Evolutionary conservation across 2,329 filamentous ascomycete species (phyloP), one percentile per base, ranked within the genome.

Genomic region (Alternaria infectoria): DNA sequence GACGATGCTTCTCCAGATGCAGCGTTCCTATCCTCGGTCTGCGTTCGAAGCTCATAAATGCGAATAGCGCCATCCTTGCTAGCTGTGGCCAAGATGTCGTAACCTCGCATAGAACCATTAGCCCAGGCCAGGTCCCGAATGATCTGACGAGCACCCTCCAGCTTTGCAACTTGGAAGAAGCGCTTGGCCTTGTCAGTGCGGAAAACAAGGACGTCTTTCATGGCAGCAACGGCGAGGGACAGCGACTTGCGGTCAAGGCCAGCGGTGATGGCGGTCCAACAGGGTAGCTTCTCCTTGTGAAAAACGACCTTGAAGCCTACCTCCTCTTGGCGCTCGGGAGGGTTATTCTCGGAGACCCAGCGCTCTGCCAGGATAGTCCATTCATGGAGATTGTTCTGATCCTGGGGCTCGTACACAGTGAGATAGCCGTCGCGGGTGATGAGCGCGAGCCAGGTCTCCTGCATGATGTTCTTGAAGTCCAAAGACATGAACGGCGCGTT

Each of bases 61-160:
- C 95, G 87, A 44, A 97, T 89, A 71, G 89, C 90, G 4, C 96
- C 95, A 77, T 99, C 96, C 79, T 96, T 96, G 77, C 93, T 96
- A 3, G 93, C 95, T 6, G 94, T 96, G 4, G 95, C 96, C 71
- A 98, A 87, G 61, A 95, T 87, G 78, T 99, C 96, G 77, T 93
- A 95, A 1, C 95, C 95, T 43, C 94, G 85, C 72, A 96, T 93
- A 68, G 93, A 96, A 12, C 93, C 95, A 51, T 93, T 91, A 1
- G 95, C 93, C 96, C 96, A 99, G 3, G 93, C 90, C 2, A 97
- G 88, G 77, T 97, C 94, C 51, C 95, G 87, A 7, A 97, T 91
- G 43, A 98, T 85, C 1, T 90, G 89, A 8, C 88, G 86, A 71
- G 97, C 92, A 2, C 89, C 89, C 28, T 85, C 84, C 15, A 98